These are phyloP conservation scores for Aureobasidium mangrovei DNA, from an alignment of 2,329 filamentous ascomycete species.

Conservation along the genomic window DNA sequence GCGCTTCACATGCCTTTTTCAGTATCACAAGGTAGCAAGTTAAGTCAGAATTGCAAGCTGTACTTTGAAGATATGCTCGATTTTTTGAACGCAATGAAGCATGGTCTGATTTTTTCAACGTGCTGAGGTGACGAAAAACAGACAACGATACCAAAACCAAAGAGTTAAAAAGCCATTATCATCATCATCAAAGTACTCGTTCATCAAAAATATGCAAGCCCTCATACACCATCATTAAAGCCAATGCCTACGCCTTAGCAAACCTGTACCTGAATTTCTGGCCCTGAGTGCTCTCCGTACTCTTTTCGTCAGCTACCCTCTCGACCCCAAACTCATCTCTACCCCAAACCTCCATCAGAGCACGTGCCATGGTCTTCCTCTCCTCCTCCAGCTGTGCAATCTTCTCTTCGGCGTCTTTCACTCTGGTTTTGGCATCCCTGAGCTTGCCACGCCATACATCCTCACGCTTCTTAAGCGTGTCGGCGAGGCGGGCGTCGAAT, in stretches of 20 bases:
- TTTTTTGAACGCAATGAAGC: too few relatives aligned
- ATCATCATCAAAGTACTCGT: too few relatives aligned
- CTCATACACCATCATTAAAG: too few relatives aligned
- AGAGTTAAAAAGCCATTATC: too few relatives aligned
- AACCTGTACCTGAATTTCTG: constrained; percentile 30
- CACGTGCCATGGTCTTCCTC: constrained; percentile 29
- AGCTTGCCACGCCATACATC: constrained; percentile 2
- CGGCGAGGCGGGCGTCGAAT: not conserved
- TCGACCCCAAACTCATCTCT: constrained; percentile 35
- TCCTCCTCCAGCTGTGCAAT: constrained; percentile 22
- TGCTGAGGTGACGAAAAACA: too few relatives aligned
- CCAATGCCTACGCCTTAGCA: not conserved
- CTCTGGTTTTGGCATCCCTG: not conserved
- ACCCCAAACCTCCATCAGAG: constrained; percentile 77
- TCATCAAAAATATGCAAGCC: too few relatives aligned
- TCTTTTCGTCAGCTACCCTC: not conserved
- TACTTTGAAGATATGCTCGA: too few relatives aligned
- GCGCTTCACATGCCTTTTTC: too few relatives aligned
- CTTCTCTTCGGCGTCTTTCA: not conserved
- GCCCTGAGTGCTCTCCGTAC: constrained; percentile 16
- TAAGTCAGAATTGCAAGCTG: too few relatives aligned
- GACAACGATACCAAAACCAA: too few relatives aligned
- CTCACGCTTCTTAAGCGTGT: not conserved
- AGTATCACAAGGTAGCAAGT: too few relatives aligned
- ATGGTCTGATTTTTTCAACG: too few relatives aligned